Evolutionary conservation across 1,139 yeast species (phyloP).

Genomic region (Saccharomyces hybrid): DNA sequence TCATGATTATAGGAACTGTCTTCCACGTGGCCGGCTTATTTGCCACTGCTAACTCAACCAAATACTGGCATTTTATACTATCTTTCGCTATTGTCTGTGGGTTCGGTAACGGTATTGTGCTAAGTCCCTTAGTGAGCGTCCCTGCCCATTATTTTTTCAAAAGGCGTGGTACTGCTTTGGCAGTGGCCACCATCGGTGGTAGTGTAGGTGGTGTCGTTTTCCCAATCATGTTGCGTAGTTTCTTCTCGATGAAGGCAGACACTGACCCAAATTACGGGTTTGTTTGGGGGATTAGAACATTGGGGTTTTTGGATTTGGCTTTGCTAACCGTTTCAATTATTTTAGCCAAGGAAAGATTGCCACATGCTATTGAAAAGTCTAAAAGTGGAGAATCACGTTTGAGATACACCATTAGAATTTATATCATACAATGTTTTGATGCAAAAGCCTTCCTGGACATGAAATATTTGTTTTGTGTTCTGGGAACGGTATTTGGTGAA

Average conservation of each 20-base stretch:
- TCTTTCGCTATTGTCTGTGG: slow-evolving; percentile 52
- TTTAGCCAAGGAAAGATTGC: slow-evolving; percentile 38
- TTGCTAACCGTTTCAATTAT: slow-evolving; percentile 34
- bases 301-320: slow-evolving; percentile 46
- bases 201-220: slow-evolving; percentile 58
- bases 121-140: slow-evolving; percentile 53
- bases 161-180: slow-evolving; percentile 54
- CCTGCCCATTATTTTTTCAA: slow-evolving; percentile 55
- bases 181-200: slow-evolving; percentile 62
- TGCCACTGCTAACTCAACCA: slow-evolving; percentile 46
- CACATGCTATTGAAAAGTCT: slow-evolving; percentile 16
- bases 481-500: slow-evolving; percentile 41
- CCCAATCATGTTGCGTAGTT: slow-evolving; percentile 49
- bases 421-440: slow-evolving; percentile 36
- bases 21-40: slow-evolving; percentile 46
- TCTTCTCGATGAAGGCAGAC: slow-evolving; percentile 32
- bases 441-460: slow-evolving; percentile 39
- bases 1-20: slow-evolving; percentile 41
- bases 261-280: slow-evolving; percentile 40
- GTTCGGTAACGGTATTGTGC: slow-evolving; percentile 49
- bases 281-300: slow-evolving; percentile 49
- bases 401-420: slow-evolving; percentile 14
- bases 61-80: slow-evolving; percentile 52
- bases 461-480: slow-evolving; percentile 34
- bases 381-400: slow-evolving; percentile 8